Conservation (phyloP, 2,329 filamentous ascomycete species). For the Amauroascus niger region DNA sequence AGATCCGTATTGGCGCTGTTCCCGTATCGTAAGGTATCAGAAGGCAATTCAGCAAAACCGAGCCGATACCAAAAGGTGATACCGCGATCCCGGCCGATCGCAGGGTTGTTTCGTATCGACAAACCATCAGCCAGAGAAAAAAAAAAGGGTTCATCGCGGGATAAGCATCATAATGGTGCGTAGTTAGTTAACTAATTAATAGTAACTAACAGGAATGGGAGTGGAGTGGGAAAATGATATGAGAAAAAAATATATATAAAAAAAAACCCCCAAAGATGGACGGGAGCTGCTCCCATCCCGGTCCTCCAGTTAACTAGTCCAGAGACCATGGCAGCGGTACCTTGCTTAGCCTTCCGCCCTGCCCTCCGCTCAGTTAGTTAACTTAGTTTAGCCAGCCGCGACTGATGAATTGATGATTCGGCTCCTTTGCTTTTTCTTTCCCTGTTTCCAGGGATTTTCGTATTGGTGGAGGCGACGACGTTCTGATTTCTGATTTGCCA, state of each 20-base stretch:
- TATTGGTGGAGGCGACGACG: neutral
- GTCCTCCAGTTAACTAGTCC: neutral
- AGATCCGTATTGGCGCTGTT: neutral
- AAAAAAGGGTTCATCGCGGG: neutral
- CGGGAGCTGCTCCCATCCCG: too few relatives aligned
- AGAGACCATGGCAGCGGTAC: conserved; percentile 9
- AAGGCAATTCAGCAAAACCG: neutral
- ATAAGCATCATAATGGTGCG: neutral
- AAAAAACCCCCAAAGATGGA: too few relatives aligned
- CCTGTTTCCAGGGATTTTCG: neutral
- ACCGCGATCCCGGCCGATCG: neutral
- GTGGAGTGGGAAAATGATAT: neutral
- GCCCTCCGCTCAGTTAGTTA: neutral
- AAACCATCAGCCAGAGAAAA: neutral
- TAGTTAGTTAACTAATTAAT: too few relatives aligned
- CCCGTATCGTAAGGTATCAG: neutral
- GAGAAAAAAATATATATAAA: too few relatives aligned
- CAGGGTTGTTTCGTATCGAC: conserved; percentile 5
- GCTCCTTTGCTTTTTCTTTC: neutral
- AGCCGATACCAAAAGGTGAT: neutral
- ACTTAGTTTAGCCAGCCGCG: neutral
- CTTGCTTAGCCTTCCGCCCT: conserved; percentile 6
- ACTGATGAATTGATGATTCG: neutral
- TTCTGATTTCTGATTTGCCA: neutral
- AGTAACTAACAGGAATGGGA: neutral